phyloP scores from a whole-genome alignment of 2,329 filamentous ascomycete species.

The Colletotrichum spaethianum region DNA sequence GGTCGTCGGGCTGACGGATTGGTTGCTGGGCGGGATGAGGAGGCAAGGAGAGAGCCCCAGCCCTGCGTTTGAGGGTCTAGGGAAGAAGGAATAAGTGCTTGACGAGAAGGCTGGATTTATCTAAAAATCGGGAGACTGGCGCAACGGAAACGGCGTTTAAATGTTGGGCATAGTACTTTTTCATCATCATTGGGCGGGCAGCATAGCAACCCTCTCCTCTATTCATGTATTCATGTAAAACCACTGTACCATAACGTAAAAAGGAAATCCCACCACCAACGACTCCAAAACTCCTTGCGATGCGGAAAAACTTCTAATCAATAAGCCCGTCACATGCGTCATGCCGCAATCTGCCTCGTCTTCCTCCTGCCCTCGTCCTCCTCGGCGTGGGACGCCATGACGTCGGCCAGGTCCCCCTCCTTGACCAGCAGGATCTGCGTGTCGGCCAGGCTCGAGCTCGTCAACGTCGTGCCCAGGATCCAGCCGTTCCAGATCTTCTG shows the following conservation, averaged over 20 bases:
- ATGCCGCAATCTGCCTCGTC: not conserved
- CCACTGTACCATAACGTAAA: constrained; percentile 22
- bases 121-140: not conserved
- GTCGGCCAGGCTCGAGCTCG: constrained; percentile 56
- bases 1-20: constrained; percentile 93
- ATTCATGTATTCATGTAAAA: constrained; percentile 25
- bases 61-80: constrained; percentile 42
- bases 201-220: constrained; percentile 31
- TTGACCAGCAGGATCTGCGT: constrained; percentile 61
- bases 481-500: constrained; percentile 65
- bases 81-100: constrained; percentile 2
- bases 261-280: not conserved
- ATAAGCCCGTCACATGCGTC: too few species aligned
- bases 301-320: not conserved
- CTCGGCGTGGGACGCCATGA: constrained; percentile 44
- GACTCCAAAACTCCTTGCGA: not conserved
- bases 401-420: constrained; percentile 57
- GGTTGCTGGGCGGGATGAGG: constrained; percentile 85
- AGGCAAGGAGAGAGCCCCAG: constrained; percentile 48
- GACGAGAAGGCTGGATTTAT: not conserved
- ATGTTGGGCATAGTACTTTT: constrained; percentile 32
- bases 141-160: constrained; percentile 32
- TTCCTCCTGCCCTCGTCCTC: constrained; percentile 7
- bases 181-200: constrained; percentile 31
- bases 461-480: constrained; percentile 57